Percentiles rank a stretch among this genome's conserved stretches.
These are phyloP conservation scores for Athelia sp. DNA, from an alignment of 1,284 basidiomycete species.

Conservation along the genomic window DNA sequence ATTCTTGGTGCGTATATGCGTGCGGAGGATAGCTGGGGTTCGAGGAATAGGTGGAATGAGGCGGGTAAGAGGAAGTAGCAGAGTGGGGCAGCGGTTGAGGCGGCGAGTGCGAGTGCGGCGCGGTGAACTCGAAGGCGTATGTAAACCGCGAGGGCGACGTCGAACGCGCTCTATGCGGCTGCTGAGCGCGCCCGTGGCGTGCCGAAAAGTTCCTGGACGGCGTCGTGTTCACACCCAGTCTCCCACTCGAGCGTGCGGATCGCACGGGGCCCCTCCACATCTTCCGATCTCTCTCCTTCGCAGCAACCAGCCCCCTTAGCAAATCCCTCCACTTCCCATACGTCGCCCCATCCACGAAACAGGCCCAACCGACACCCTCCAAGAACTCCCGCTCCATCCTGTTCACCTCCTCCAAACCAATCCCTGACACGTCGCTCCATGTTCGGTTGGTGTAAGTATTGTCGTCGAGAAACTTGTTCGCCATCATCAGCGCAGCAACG, in stretches of 20 bases:
- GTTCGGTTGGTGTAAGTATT: slow-evolving; percentile 97
- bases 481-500: slow-evolving; percentile 89
- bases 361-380: slow-evolving; percentile 68
- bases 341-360: slow-evolving; percentile 75
- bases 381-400: slow-evolving; percentile 88
- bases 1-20: slow-evolving; percentile 18
- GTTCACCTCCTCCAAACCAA: slow-evolving; percentile 81
- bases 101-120: slow-evolving; percentile 11
- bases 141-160: slow-evolving; percentile 29
- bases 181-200: slow-evolving; percentile 15
- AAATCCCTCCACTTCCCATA: slow-evolving; percentile 79
- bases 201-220: background rate
- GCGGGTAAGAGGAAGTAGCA: slow-evolving; percentile 16
- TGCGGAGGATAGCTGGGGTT: slow-evolving; percentile 15
- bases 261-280: slow-evolving; percentile 25
- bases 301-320: slow-evolving; percentile 69
- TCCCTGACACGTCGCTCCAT: slow-evolving; percentile 90
- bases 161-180: slow-evolving; percentile 37
- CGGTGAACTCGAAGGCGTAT: slow-evolving; percentile 3
- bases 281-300: slow-evolving; percentile 64
- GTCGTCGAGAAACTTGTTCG: slow-evolving; percentile 93
- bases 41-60: slow-evolving; percentile 16
- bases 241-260: slow-evolving; percentile 7
- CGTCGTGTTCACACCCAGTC: slow-evolving; percentile 15
- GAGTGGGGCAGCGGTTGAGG: slow-evolving; percentile 15